Evolutionary conservation across 1,139 yeast species (phyloP), one percentile per base, ranked within the genome.

Genomic region (Lizanozyma gosingica): DNA sequence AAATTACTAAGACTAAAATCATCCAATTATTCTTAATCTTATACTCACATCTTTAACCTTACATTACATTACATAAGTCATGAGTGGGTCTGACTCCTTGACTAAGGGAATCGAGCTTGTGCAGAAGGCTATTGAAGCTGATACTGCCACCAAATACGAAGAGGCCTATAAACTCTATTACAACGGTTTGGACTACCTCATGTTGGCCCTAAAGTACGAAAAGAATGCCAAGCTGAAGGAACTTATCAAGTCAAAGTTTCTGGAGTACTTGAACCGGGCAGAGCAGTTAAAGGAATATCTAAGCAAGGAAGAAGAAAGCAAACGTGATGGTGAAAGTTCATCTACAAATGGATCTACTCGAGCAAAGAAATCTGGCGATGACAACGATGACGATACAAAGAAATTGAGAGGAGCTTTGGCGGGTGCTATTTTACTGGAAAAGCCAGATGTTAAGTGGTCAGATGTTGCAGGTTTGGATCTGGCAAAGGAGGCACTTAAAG

Each of bases 401-500:
- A 88, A 90, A 59, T 67, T 94, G 43, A 68, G 97, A 48, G 90
- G 94, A 3, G 97, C 98, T 0, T 67, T 94, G 43, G 85, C 95
- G 0, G 94, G 95, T 1, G 95, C 97, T 1, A 90, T 94, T 48
- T 67, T 94, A 40, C 76, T 92, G 33, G 98, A 92, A 53, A 90
- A 78, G 46, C 99, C 99, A 22, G 83, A 94, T 55, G 94, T 94
- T 29, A 75, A 74, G 47, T 94, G 99, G 99, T 82, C 77, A 46
- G 99, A 94, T 56, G 83, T 94, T 50, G 98, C 98, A 1, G 99
- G 98, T 17, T 71, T 94, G 47, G 97, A 92, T 47, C 75, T 78
- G 33, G 99, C 99, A 6, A 94, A 94, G 56, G 97, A 92, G 53
- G 95, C 98, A 1, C 68, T 94, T 44, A 94, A 94, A 60, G 98